Percentiles rank a stretch among this genome's conserved stretches.
Conservation (phyloP, 1,139 yeast genomes). For the Lodderomyces theae region DNA sequence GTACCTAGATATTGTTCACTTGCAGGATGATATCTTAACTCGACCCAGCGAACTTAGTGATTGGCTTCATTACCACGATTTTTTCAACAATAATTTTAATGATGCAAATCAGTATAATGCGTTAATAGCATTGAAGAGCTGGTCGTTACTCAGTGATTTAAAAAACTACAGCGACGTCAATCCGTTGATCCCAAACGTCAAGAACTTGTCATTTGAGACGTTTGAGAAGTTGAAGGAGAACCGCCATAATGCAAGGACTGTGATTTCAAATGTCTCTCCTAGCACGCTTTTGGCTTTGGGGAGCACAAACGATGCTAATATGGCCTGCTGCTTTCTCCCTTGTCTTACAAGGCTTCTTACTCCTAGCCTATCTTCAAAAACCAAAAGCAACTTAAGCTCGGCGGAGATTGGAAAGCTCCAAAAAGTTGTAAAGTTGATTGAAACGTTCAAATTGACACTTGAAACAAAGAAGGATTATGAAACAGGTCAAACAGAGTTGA, state of each 20-base stretch:
- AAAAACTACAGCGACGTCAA: slow-evolving; percentile 17
- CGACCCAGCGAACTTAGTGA: slow-evolving; percentile 69
- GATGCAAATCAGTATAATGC: slow-evolving; percentile 57
- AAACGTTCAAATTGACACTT: slow-evolving; percentile 27
- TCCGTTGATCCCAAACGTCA: slow-evolving; percentile 37
- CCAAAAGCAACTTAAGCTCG: slow-evolving; percentile 23
- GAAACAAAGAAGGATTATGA: slow-evolving; percentile 37
- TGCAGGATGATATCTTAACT: slow-evolving; percentile 60
- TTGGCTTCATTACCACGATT: slow-evolving; percentile 74
- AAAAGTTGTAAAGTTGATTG: slow-evolving; percentile 28
- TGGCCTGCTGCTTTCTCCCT: slow-evolving; percentile 41
- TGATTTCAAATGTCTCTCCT: slow-evolving; percentile 30
- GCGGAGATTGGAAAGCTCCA: slow-evolving; percentile 28
- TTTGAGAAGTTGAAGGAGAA: slow-evolving; percentile 32
- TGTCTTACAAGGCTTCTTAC: slow-evolving; percentile 43
- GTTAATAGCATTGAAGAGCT: slow-evolving; percentile 60
- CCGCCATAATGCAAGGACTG: slow-evolving; percentile 23
- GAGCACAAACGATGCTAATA: slow-evolving; percentile 24
- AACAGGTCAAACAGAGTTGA: slow-evolving; percentile 29
- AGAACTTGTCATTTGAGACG: slow-evolving; percentile 44
- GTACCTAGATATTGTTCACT: slow-evolving; percentile 50
- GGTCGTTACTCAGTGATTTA: slow-evolving; percentile 63
- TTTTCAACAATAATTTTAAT: slow-evolving; percentile 24
- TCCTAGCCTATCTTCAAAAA: slow-evolving; percentile 36
- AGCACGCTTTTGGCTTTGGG: slow-evolving; percentile 28